Base-by-base conservation (phyloP, 208 protist species). In the Leishmania arabica region DNA sequence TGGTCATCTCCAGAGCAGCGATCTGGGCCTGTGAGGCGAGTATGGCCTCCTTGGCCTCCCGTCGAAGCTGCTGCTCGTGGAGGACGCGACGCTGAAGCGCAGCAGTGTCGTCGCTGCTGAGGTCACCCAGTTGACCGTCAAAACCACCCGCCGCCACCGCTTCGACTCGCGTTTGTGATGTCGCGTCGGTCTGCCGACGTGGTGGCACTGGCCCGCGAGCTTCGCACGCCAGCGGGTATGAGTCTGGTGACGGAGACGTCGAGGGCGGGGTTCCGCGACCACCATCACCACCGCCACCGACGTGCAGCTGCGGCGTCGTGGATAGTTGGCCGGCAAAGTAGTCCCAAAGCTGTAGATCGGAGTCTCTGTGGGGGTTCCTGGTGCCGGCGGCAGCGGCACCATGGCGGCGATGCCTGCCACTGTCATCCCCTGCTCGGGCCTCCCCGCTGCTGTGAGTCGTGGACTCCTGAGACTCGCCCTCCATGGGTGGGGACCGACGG, bases 1-100 rank as follows among this genome's bases (percentile, higher is more conserved):
- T 90, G n/a, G 66, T 77, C 79, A 84, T 85, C 76, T 92, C 89
- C 45, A 94, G 66, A 37, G 82, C 82, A 4, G 82, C 82, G n/a
- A 86, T 79, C 65, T 78, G 82, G 17, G 73, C 68, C 53, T 90
- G 85, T 13, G 84, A 82, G 9, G 69, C 51, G 3, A 79, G 69
- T 54, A 91, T 45, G 1, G 86, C 91, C 13, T 85, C 84, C 54
- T 92, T 85, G 0, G 82, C 78, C 73, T 82, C 78, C 2, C 27
- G 54, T 0, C 82, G 82, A 9, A 79, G 40, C 31, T 77, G 62
- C 31, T 78, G 82, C 78, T 86, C 82, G 45, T 79, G 13, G 3
- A 62, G 58, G 0, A 86, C 31, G 5, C 45, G 34, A 40, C n/a
- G 53, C 31, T 69, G 66, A 60, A 75, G 75, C 13, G 24, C 51